Base-by-base conservation (phyloP, 257 asterid genomes). In the Gentiana straminea region DNA sequence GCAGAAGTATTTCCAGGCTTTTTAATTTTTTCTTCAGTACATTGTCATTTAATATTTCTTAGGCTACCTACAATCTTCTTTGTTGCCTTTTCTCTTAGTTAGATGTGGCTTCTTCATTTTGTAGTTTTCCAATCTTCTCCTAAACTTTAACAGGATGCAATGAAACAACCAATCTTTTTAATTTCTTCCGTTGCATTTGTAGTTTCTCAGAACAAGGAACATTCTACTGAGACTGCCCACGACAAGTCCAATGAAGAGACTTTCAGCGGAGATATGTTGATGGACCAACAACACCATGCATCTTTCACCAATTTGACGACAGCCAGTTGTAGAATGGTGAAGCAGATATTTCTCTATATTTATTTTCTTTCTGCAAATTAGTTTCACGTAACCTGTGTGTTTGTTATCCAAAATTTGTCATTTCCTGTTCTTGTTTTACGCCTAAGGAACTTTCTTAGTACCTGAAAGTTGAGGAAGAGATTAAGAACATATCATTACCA, bases 261-360 rank as follows among this genome's bases (percentile, higher is more conserved):
- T 58, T 56, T 15, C 1, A 12, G 43, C 56, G 73, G 52, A 66
- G 70, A 62, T 10, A 41, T 10, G 7, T 4, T 41, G 46, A 24
- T 24, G 24, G 24, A 24, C 24, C 24, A 24, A 24, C 24, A 39
- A 45, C 54, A 7, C 12, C 63, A 39, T 49, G 38, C 63, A 35
- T 43, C 71, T 57, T 32, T 35, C 2, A 10, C 24, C 41, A 67
- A 61, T 70, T 51, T 68, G 55, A 54, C 66, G 33, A 35, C 61
- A 44, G 48, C 44, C 48, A 56, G 46, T 41, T 41, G 68, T 52
- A 61, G 60, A 54, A 61, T 32, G 77, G 79, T 77, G 70, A 63
- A 56, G 11, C 32, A 33, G 13, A 49, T 10, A 38, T 13, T 41
- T 47, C 24, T 24, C 24, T 24, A 24, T 56, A 13, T 41, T 46